These are phyloP conservation scores for Bimuria novae-zelandiae DNA, from an alignment of 2,329 filamentous ascomycete genomes.

Conservation along the genomic window DNA sequence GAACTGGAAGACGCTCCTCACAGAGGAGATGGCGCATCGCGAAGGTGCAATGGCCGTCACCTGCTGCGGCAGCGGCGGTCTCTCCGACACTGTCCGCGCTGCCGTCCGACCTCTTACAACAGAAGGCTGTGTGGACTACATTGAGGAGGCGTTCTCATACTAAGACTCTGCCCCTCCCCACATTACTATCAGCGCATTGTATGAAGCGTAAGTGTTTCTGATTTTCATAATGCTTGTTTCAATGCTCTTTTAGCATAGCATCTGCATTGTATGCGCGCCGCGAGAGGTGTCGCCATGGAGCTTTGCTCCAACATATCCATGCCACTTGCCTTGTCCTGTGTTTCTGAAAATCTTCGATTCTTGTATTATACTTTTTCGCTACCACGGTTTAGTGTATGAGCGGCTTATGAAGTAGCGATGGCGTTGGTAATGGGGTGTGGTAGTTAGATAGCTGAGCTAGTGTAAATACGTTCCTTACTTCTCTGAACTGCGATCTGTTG, in stretches of 20 bases:
- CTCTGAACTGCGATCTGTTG: too few relatives aligned
- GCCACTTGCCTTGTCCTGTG: not conserved
- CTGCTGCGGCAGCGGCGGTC: constrained; percentile 66
- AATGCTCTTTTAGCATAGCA: constrained; percentile 1
- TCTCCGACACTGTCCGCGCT: constrained; percentile 64
- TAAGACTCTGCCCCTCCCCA: constrained; percentile 36
- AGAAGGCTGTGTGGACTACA: constrained; percentile 63
- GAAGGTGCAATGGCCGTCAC: constrained; percentile 65
- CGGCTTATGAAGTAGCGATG: constrained; percentile 4
- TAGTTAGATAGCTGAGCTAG: constrained; percentile 7
- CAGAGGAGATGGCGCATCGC: constrained; percentile 60
- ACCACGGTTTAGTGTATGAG: constrained; percentile 7
- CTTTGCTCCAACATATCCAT: not conserved
- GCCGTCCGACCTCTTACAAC: constrained; percentile 58
- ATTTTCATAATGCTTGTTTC: not conserved
- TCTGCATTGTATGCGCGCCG: constrained; percentile 3
- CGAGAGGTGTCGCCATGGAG: not conserved
- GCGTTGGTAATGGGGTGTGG: constrained; percentile 4
- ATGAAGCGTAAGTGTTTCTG: constrained; percentile 2
- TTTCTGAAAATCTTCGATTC: not conserved
- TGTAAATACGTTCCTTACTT: constrained; percentile 1
- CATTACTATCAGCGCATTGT: not conserved
- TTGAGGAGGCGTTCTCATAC: constrained; percentile 70
- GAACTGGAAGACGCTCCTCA: constrained; percentile 59
- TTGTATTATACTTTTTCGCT: constrained; percentile 4